Conservation (phyloP, 2,329 filamentous ascomycete genomes). For the Pseudonectria buxi region DNA sequence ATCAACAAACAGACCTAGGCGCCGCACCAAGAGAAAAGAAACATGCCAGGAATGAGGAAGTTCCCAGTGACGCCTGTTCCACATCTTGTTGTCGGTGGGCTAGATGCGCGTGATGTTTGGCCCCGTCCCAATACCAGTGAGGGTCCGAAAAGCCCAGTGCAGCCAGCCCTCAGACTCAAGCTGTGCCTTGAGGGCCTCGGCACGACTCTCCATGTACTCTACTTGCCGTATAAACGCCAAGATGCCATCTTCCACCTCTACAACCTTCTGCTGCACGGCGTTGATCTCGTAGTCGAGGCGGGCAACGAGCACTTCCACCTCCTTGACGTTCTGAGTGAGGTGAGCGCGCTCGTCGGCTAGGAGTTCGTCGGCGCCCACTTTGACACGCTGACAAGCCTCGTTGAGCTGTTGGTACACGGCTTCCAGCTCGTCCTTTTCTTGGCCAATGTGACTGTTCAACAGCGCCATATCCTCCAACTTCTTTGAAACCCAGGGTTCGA, state of each 20-base stretch:
- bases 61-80: too few species aligned
- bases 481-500: conserved; percentile 55
- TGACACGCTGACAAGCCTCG: conserved; percentile 63
- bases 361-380: conserved; percentile 60
- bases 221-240: conserved; percentile 74
- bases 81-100: neutral
- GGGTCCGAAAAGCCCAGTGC: conserved; percentile 55
- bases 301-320: conserved; percentile 72
- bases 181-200: conserved; percentile 55
- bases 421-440: conserved; percentile 60
- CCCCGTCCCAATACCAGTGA: conserved; percentile 54
- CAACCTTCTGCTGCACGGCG: conserved; percentile 68
- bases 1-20: too few species aligned
- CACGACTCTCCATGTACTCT: conserved; percentile 58
- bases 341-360: conserved; percentile 61
- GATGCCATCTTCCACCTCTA: conserved; percentile 81
- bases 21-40: too few species aligned
- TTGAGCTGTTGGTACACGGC: conserved; percentile 61
- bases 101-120: conserved; percentile 42
- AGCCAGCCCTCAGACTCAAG: conserved; percentile 59
- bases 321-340: conserved; percentile 65
- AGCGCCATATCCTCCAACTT: conserved; percentile 50
- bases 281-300: conserved; percentile 91
- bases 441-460: conserved; percentile 56
- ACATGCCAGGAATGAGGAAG: too few species aligned